Base-by-base conservation (phyloP, 2,329 filamentous ascomycete species). In the Chrysoporthe puriensis region DNA sequence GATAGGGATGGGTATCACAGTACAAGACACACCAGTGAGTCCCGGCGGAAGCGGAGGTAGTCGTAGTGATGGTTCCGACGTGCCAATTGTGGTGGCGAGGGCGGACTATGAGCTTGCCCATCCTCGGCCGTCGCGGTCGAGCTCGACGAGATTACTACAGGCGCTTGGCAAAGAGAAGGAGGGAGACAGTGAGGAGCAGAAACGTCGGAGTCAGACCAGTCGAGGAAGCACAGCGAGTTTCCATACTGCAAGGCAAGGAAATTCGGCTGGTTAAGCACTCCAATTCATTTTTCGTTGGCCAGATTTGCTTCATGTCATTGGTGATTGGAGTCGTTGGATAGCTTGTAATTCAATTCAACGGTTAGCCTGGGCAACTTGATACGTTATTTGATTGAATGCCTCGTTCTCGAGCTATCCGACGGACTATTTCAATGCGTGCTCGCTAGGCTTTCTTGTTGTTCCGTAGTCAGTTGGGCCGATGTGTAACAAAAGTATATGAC, bases 61-160 rank as follows among this genome's bases (percentile, higher is more conserved):
- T 6, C 4, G 18, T 16, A 57, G 54, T 42, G 48, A 16, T 3
- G 18, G 14, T n/a, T 13, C 40, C n/a, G 43, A 36, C 9, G 16
- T 62, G 7, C 32, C 59, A 36, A 66, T 69, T 3, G 62, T 69
- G 9, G 64, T 66, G 26, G 68, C 65, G 4, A 64, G 63, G 21
- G 65, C 62, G 1, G 58, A 59, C 7, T 69, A 62, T 11, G 68
- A 63, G 7, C 40, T 69, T 21, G 34, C 65, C 14, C 68, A 69
- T 54, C 68, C 68, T 48, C 57, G 62, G 44, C 68, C 68, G 34
- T 69, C 68, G 44, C 59, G 65, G 36, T 61, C 61, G 4, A 67
- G 64, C 57, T 66, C 60, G 14, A 34, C 13, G 14, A 62, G 43
- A 11, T 50, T 62, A 32, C 60, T 67, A n/a, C 63, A 56, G 11